phyloP scores from a whole-genome alignment of 208 protist genomes.

The Hexamita inflata region DNA sequence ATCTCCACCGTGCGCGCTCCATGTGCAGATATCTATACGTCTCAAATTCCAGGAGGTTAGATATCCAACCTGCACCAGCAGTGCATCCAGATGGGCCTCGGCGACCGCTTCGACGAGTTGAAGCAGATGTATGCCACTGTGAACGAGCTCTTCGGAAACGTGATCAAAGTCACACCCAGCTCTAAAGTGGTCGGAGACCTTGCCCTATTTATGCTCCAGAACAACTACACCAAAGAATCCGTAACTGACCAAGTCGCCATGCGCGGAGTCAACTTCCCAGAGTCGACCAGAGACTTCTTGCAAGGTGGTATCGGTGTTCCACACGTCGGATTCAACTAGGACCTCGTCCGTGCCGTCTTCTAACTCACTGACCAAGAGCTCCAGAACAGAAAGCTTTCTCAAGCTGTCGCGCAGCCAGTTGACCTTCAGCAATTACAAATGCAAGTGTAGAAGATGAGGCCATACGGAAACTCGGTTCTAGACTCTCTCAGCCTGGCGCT shows the following conservation, averaged over 20 bases:
- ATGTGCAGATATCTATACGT: slow-evolving; percentile 50
- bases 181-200: slow-evolving; percentile 47
- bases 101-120: slow-evolving; percentile 44
- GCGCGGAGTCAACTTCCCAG: slow-evolving; percentile 36
- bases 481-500: too few species aligned
- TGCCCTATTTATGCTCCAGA: slow-evolving; percentile 34
- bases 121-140: slow-evolving; percentile 40
- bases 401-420: too few species aligned
- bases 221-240: slow-evolving; percentile 37
- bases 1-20: slow-evolving; percentile 2
- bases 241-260: neutral
- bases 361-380: too few species aligned
- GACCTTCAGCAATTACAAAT: too few species aligned
- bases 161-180: slow-evolving; percentile 55
- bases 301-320: slow-evolving; percentile 43
- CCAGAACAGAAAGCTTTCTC: too few species aligned
- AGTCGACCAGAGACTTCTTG: slow-evolving; percentile 40
- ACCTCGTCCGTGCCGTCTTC: too few species aligned
- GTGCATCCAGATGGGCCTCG: slow-evolving; percentile 52
- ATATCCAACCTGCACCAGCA: slow-evolving; percentile 68
- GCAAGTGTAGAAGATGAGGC: too few species aligned
- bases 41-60: slow-evolving; percentile 62
- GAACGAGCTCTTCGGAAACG: slow-evolving; percentile 55
- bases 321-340: slow-evolving; percentile 43
- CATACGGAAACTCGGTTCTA: too few species aligned